Evolutionary conservation across 1,284 basidiomycete genomes (phyloP).

Genomic region (Fomitiporia mediterranea): DNA sequence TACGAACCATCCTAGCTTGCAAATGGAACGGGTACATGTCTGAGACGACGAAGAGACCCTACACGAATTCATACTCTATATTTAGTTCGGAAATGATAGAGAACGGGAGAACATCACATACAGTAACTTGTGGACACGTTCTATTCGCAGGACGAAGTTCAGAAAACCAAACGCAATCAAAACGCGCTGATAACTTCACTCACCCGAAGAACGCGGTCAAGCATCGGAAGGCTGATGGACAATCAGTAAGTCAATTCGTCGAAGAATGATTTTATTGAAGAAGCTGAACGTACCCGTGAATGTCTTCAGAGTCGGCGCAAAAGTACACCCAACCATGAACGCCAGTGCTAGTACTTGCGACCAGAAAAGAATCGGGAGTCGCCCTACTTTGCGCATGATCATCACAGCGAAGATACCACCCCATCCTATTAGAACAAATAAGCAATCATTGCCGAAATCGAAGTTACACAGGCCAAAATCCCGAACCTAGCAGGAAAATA

Average conservation of each 20-base stretch:
- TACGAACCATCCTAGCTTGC: slow-evolving; percentile 59
- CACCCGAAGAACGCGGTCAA: slow-evolving; percentile 67
- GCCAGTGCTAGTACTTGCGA: slow-evolving; percentile 50
- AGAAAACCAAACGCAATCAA: neutral
- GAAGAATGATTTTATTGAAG: neutral
- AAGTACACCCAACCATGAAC: slow-evolving; percentile 49
- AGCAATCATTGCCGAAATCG: too few relatives aligned
- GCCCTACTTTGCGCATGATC: slow-evolving; percentile 52
- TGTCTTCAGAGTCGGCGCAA: slow-evolving; percentile 47
- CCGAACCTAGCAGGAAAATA: slow-evolving; percentile 58
- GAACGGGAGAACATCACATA: too few relatives aligned
- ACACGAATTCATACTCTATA: neutral
- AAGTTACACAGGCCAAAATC: too few relatives aligned
- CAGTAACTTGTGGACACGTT: slow-evolving; percentile 65
- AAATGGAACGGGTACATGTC: slow-evolving; percentile 74
- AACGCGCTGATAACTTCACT: slow-evolving; percentile 18
- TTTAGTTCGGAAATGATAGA: too few relatives aligned
- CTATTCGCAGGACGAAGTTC: slow-evolving; percentile 29
- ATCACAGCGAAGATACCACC: slow-evolving; percentile 59
- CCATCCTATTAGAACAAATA: slow-evolving; percentile 38
- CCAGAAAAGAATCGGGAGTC: slow-evolving; percentile 61
- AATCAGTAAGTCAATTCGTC: slow-evolving; percentile 1
- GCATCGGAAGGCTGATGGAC: slow-evolving; percentile 56
- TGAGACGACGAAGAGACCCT: slow-evolving; percentile 63
- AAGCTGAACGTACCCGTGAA: slow-evolving; percentile 41